phyloP scores from a whole-genome alignment of 306 rosid genomes.

The Sindora glabra region DNA sequence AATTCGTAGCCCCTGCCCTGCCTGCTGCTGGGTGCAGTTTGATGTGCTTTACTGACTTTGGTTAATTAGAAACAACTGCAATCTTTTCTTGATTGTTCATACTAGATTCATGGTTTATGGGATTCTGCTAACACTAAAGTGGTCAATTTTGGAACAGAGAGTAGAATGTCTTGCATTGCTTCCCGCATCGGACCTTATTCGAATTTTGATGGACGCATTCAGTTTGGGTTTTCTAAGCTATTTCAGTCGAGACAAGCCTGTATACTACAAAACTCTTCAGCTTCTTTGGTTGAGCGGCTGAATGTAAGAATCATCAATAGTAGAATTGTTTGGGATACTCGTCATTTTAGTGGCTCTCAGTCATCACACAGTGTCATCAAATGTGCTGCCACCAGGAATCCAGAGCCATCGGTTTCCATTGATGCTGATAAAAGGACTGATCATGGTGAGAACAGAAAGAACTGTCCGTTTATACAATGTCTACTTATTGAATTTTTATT shows the following conservation, averaged over 20 bases:
- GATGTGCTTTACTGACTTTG: not conserved
- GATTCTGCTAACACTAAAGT: not conserved
- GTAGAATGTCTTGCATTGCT: slow-evolving; percentile 34
- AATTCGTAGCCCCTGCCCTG: not conserved
- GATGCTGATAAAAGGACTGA: not conserved
- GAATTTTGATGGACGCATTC: slow-evolving; percentile 12
- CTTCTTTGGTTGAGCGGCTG: slow-evolving; percentile 6
- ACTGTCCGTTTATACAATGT: not conserved
- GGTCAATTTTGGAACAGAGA: not conserved
- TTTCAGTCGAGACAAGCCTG: not conserved
- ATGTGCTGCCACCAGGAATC: slow-evolving; percentile 14
- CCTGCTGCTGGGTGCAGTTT: not conserved
- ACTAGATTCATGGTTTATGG: not conserved
- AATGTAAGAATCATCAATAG: slow-evolving; percentile 3
- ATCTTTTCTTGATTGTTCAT: not conserved
- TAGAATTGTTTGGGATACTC: not conserved
- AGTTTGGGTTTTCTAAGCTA: slow-evolving; percentile 13
- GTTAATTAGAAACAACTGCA: too few relatives aligned
- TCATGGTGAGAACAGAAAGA: slow-evolving; percentile 18
- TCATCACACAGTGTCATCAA: slow-evolving; percentile 1
- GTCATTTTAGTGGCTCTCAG: not conserved
- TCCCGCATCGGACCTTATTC: slow-evolving; percentile 29
- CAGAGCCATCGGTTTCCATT: slow-evolving; percentile 17
- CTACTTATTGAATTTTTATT: not conserved
- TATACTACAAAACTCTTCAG: slow-evolving; percentile 9